Base-by-base conservation (phyloP, 2,329 filamentous ascomycete species). In the Zarea fungicola region DNA sequence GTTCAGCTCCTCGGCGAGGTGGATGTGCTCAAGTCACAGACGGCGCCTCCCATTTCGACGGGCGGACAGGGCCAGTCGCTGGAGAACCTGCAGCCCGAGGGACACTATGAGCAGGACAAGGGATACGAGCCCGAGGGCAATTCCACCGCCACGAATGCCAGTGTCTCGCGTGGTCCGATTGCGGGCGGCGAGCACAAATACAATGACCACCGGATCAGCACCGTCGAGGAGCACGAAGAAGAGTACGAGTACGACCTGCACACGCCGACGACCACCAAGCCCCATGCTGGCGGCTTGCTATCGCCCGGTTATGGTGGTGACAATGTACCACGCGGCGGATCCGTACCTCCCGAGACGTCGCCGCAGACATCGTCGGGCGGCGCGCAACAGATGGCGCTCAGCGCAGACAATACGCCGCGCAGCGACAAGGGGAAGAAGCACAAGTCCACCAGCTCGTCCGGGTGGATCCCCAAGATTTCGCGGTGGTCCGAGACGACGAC, bases 401-500 rank as follows among this genome's bases (percentile, higher is more conserved):
- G 87, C 69, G 84, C 82, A 49, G 90, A 95, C 54, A 88, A 90
- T 53, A 95, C 89, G 0, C 88, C 89, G 10, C 63, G 63, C 34
- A 83, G 80, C 1, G 85, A 89, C 6, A 89, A 87, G 67, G 79
- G 81, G 54, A 88, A 87, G 65, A 96, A 95, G 71, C 87, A 95
- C 71, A 95, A 95, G 65, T 92, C 89, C 1, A 86, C 80, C 62
- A 83, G 83, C 50, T 93, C 89, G 1, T 89, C 87, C 0, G 75
- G 79, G 44, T 83, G 81, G 74, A 87, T 95, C 53, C 90, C 91
- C 21, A 96, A 95, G 72, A 91, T 96, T 54, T 97, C 93, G 6
- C 82, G 93, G 36, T 99, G 93, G 93, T 97, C 92, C 0, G 93
- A 95, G 70, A 97, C 92, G 2, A 99, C 93, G 0, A 81, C 91